These are phyloP conservation scores for Cordyceps fumosorosea DNA, from an alignment of 2,329 filamentous ascomycete species.

Conservation along the genomic window DNA sequence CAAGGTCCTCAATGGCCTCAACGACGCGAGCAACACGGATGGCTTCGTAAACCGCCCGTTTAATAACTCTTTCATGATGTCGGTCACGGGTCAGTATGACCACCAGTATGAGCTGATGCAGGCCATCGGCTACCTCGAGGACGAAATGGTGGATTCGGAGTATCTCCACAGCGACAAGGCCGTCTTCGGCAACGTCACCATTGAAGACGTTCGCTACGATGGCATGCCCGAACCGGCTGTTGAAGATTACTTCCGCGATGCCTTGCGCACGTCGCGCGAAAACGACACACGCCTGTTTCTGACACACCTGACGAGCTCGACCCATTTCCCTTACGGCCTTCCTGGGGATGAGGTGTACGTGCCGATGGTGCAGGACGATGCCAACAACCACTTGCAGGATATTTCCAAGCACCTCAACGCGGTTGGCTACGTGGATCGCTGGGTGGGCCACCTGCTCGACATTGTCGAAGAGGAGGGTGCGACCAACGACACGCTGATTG, in stretches of 20 bases:
- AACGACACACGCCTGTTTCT: slow-evolving; percentile 27
- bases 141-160: slow-evolving; percentile 23
- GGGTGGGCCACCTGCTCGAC: slow-evolving; percentile 26
- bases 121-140: slow-evolving; percentile 24
- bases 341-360: slow-evolving; percentile 23
- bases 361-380: slow-evolving; percentile 17
- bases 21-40: slow-evolving; percentile 11
- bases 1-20: slow-evolving; percentile 25
- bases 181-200: slow-evolving; percentile 23
- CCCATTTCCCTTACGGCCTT: slow-evolving; percentile 27
- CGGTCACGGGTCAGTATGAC: slow-evolving; percentile 28
- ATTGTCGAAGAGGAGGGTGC: slow-evolving; percentile 26
- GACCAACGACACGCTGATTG: slow-evolving; percentile 27
- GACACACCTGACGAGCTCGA: slow-evolving; percentile 30
- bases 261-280: slow-evolving; percentile 23
- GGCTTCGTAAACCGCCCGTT: slow-evolving; percentile 23
- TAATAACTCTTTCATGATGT: slow-evolving; percentile 27
- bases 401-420: slow-evolving; percentile 29
- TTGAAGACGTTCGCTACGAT: slow-evolving; percentile 29
- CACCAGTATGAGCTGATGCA: slow-evolving; percentile 26
- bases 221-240: slow-evolving; percentile 25
- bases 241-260: slow-evolving; percentile 28
- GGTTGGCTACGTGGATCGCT: slow-evolving; percentile 26
- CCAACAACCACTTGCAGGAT: slow-evolving; percentile 22
- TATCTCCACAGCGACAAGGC: slow-evolving; percentile 24